Conservation (phyloP, 441 rosid species). For the Iberis amara region DNA sequence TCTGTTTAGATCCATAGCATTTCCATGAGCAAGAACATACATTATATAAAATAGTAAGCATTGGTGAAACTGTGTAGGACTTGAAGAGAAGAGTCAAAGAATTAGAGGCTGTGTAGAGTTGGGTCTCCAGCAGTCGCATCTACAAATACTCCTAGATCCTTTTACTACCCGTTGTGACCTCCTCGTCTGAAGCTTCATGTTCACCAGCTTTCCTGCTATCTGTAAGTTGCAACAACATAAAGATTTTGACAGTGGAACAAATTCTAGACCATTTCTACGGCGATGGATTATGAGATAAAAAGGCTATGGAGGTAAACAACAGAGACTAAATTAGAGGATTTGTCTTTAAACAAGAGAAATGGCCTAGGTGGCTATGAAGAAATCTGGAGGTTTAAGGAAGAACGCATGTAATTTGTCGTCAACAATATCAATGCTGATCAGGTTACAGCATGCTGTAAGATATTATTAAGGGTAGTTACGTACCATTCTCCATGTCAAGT, state of each 20-base stretch:
- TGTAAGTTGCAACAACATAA: slow-evolving; percentile 26
- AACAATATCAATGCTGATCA: not conserved
- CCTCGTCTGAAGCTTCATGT: slow-evolving; percentile 69
- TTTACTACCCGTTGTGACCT: slow-evolving; percentile 67
- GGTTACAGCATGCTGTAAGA: slow-evolving; percentile 1
- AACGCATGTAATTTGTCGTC: not conserved
- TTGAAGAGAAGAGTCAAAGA: slow-evolving; percentile 16
- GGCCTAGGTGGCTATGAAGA: too few species aligned
- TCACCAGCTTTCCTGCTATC: slow-evolving; percentile 81
- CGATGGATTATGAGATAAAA: too few species aligned
- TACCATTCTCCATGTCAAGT: slow-evolving; percentile 88
- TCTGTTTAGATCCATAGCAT: too few species aligned
- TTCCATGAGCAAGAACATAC: too few species aligned
- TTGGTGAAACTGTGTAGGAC: too few species aligned
- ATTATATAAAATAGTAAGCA: too few species aligned
- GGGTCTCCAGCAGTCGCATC: slow-evolving; percentile 61
- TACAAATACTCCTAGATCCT: slow-evolving; percentile 67
- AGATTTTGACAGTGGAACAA: slow-evolving; percentile 1
- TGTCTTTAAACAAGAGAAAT: not conserved
- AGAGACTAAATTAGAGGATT: too few species aligned
- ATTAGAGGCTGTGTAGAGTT: slow-evolving; percentile 41
- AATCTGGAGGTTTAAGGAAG: slow-evolving; percentile 1
- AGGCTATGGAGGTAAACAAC: too few species aligned
- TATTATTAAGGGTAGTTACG: slow-evolving; percentile 23
- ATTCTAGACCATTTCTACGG: slow-evolving; percentile 12